Conservation (phyloP, 139 green algal species). For the Chlorella sp. region DNA sequence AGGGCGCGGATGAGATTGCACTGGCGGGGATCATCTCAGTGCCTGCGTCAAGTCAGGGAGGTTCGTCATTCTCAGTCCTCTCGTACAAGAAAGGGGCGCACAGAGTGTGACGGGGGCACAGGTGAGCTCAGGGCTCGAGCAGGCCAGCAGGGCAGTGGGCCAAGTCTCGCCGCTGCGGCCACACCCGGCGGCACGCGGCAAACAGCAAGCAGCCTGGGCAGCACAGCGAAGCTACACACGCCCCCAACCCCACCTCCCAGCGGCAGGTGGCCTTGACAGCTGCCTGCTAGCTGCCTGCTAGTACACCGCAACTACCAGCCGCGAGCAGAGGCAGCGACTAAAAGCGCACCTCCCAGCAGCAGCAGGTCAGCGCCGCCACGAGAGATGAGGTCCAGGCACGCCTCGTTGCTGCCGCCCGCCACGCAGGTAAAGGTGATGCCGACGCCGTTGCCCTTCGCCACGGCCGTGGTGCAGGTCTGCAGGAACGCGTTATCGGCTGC, state of each 20-base stretch:
- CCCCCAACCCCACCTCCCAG: neutral
- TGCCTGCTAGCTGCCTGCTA: neutral
- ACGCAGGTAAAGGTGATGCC: slow-evolving; percentile 20
- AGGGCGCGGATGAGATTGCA: no score
- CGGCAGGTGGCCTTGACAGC: neutral
- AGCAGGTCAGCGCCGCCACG: slow-evolving; percentile 14
- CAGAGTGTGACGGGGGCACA: no score
- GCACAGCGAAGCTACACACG: no score
- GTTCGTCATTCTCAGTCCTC: no score
- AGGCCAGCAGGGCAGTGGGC: no score
- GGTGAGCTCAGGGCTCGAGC: no score
- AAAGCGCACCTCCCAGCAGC: slow-evolving; percentile 9
- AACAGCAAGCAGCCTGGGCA: no score
- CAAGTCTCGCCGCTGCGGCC: no score
- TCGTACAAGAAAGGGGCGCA: no score
- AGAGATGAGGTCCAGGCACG: neutral
- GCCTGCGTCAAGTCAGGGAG: no score
- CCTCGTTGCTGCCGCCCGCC: neutral
- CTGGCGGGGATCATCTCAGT: neutral
- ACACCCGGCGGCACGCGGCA: no score
- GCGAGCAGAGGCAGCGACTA: no score
- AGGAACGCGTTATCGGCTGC: slow-evolving; percentile 8
- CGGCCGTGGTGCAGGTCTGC: neutral
- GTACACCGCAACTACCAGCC: neutral
- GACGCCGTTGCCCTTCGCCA: neutral